Percentiles rank a stretch among this genome's conserved stretches.
Conservation (phyloP, 2,329 filamentous ascomycete genomes). For the Cytospora mali region DNA sequence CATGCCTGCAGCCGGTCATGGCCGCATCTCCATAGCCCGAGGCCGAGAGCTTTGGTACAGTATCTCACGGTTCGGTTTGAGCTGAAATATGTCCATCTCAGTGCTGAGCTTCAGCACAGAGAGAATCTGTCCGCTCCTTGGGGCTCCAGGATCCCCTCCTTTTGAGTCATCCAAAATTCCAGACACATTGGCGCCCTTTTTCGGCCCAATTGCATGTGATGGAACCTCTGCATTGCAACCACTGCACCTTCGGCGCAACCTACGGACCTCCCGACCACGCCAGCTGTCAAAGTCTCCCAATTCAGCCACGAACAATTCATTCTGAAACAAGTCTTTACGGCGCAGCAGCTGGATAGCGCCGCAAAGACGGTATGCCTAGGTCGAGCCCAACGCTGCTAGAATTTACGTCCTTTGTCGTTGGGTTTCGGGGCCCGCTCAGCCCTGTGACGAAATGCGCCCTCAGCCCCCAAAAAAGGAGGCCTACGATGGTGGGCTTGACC, state of each 20-base stretch:
- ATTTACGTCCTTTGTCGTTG: neutral
- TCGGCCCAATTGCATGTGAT: no score
- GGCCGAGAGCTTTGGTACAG: neutral
- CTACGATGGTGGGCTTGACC: neutral
- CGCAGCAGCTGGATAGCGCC: conserved; percentile 14
- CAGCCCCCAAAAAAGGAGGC: neutral
- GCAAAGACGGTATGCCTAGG: neutral
- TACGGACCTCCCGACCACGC: neutral
- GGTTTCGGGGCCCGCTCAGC: neutral
- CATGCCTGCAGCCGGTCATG: neutral
- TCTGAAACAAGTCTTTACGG: neutral
- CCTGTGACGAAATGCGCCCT: conserved; percentile 5
- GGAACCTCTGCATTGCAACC: no score
- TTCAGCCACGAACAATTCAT: neutral
- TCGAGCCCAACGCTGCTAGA: neutral
- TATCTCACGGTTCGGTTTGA: neutral
- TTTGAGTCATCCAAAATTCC: no score
- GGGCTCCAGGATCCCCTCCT: no score
- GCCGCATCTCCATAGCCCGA: neutral
- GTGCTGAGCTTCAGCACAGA: neutral
- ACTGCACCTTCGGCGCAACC: no score
- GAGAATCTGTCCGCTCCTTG: no score
- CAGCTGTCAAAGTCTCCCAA: neutral
- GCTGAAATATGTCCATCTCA: neutral
- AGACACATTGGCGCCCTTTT: no score